Percentiles rank a stretch among this genome's conserved stretches.
phyloP scores from a whole-genome alignment of 495 filamentous ascomycete genomes.

The Penicillium roqueforti region DNA sequence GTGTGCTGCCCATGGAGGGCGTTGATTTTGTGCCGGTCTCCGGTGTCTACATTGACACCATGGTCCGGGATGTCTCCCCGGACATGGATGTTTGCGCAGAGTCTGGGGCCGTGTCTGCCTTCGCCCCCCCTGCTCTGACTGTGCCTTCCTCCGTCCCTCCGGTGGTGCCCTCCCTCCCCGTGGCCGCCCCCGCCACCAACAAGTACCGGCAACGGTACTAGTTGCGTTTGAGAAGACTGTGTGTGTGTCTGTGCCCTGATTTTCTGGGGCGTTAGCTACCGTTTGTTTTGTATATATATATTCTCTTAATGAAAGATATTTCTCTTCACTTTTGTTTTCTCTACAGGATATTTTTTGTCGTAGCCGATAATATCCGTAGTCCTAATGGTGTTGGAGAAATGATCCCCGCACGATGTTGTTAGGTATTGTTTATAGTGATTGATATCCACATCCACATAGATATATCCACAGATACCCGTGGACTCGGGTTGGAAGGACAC shows the following conservation, averaged over 20 bases:
- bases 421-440: background rate
- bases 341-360: background rate
- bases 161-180: background rate
- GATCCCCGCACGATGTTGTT: background rate
- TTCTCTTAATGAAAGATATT: background rate
- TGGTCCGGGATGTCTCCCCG: background rate
- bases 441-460: background rate
- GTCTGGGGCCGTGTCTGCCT: background rate
- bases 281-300: too few relatives aligned
- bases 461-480: background rate
- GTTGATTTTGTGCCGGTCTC: background rate
- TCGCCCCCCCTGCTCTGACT: background rate
- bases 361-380: too few relatives aligned
- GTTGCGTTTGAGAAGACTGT: background rate
- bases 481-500: background rate
- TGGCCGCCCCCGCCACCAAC: background rate
- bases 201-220: slow-evolving; percentile 1
- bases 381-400: background rate
- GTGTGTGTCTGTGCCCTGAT: background rate
- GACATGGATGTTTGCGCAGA: background rate
- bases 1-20: background rate
- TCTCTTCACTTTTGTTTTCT: background rate
- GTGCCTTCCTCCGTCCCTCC: background rate
- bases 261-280: background rate
- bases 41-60: background rate